phyloP scores from a whole-genome alignment of 495 filamentous ascomycete genomes.

The Aspergillus homomorphus region DNA sequence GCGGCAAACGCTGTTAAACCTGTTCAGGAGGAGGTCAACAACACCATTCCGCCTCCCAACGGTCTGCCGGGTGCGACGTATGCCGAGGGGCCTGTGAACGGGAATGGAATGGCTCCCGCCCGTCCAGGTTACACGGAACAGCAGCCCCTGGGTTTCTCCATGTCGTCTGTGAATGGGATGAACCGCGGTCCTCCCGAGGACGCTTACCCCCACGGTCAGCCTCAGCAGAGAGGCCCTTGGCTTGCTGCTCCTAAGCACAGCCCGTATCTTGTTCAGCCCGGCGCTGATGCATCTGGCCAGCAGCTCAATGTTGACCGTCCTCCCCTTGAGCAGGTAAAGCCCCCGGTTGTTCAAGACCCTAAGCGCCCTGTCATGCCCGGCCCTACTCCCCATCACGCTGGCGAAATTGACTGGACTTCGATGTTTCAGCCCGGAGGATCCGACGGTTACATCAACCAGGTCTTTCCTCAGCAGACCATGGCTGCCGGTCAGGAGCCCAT shows the following conservation, averaged over 20 bases:
- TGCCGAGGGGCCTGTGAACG: conserved; percentile 46
- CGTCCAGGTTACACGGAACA: conserved; percentile 43
- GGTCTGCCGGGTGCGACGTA: conserved; percentile 44
- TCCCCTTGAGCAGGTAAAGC: conserved; percentile 49
- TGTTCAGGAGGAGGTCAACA: conserved; percentile 50
- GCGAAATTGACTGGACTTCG: conserved; percentile 63
- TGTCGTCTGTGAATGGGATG: conserved; percentile 48
- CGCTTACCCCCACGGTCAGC: conserved; percentile 37
- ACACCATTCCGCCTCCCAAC: conserved; percentile 41
- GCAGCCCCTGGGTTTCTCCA: conserved; percentile 45
- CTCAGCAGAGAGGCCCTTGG: conserved; percentile 43
- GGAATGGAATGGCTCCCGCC: conserved; percentile 39
- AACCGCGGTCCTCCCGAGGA: conserved; percentile 41
- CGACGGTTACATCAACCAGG: conserved; percentile 57
- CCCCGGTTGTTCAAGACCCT: conserved; percentile 40
- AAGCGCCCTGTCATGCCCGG: conserved; percentile 46
- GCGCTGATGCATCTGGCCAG: conserved; percentile 41
- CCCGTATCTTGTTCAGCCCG: conserved; percentile 47
- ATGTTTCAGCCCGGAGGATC: conserved; percentile 69
- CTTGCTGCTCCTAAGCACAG: conserved; percentile 48
- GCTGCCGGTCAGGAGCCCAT: conserved; percentile 44
- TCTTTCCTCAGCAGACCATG: conserved; percentile 53
- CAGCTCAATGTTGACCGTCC: conserved; percentile 49
- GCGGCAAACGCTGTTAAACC: conserved; percentile 54
- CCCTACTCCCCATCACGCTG: conserved; percentile 38